Base-by-base conservation (phyloP, 768 basidiomycete genomes). In the Heimioporus sp. region DNA sequence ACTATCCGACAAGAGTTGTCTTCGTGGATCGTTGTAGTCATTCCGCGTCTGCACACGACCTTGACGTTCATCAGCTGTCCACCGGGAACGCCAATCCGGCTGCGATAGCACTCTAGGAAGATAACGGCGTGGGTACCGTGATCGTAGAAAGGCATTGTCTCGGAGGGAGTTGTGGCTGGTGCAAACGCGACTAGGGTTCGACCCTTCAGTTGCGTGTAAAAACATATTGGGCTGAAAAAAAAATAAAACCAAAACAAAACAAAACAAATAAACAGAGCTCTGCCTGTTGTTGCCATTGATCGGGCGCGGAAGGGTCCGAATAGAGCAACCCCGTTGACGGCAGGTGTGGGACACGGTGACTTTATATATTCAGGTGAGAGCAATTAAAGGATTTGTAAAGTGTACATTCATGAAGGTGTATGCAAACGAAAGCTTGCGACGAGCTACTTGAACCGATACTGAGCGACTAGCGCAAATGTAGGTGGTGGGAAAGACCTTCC, bases 1-100 rank as follows among this genome's bases (percentile, higher is more conserved):
- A 30, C 67, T 71, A 39, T 70, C 67, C 31, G 69, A 71, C 21
- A 69, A 68, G 15, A 61, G 43, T 0, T 52, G 56, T 54, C 66
- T 51, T 17, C 56, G 69, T 32, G 58, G 58, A 48, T 66, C 54
- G 21, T 43, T 56, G 40, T 52, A 46, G 20, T 51, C 53, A 39
- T 50, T 49, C 48, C 60, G 60, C 45, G 47, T 41, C 30, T 62
- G 49, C 41, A 54, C 30, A 30, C 63, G 60, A 46, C 60, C 61
- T 51, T 68, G 64, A 57, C 56, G 67, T 20, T 65, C 67, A 37
- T 59, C 60, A 11, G 52, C 10, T 15, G 48, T 28, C 37, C 65
- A 54, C 46, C 65, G 62, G 39, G 53, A 57, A n/a, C 59, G 53
- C 13, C 31, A 17, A 17, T 56, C 54, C 15, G 43, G 28, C 5